Base-by-base conservation (phyloP, 225 moss, liverwort and hornwort species). In the Neckera pumila region DNA sequence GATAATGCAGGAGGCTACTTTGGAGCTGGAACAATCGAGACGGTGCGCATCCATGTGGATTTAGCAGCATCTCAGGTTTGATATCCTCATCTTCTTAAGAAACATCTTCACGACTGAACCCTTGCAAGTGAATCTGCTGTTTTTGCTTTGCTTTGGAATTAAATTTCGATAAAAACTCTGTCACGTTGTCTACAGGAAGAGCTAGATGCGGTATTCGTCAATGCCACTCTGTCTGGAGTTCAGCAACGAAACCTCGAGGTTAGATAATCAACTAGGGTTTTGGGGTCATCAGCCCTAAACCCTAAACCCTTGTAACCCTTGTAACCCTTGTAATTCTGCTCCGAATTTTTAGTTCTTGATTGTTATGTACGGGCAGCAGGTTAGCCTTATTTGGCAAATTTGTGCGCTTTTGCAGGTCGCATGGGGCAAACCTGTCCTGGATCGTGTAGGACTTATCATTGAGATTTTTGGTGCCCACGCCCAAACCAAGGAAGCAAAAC, bases 391-490 rank as follows among this genome's bases (percentile, higher is more conserved):
- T 62, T 69, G n/a, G 21, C 57, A 33, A 53, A 27, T 72, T 82
- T 89, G 69, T 36, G 82, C 56, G 60, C 85, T 69, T 86, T 71
- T 92, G 93, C 92, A 96, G 96, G 92, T 94, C 54, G 95, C 96
- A 69, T 97, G 97, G 96, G 95, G 93, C 88, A 95, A 89, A 89
- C 95, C 96, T 87, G 96, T 96, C 64, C 92, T 97, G 47, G 95
- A 97, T 79, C 95, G 97, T 58, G 97, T 97, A 14, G 96, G 97
- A 69, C 94, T 97, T 70, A 96, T 97, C 67, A 96, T 97, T 77
- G 96, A 97, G 86, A 96, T 97, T 57, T 96, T 96, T 93, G 96
- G 96, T 45, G 96, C 97, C 67, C 97, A 97, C 91, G 97, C 97
- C 62, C 95, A 95, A 79, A 92, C 97, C 28, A 95, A 89, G 89